Evolutionary conservation across 306 rosid species (phyloP).

Genomic region (Vigna angularis): DNA sequence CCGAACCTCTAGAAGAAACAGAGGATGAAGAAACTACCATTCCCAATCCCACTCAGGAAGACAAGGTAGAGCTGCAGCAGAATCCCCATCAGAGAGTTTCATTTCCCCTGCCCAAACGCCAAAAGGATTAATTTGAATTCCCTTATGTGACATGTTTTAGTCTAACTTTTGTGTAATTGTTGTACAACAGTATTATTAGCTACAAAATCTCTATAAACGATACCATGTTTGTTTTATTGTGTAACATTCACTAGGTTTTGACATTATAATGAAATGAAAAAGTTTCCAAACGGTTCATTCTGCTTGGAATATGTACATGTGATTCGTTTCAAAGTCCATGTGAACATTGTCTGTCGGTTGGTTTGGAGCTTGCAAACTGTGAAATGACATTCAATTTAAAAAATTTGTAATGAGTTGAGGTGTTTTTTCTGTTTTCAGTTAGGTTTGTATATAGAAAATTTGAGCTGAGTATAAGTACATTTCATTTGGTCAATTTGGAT

Average conservation of each 20-base stretch:
- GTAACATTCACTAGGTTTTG: neutral
- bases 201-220: conserved; percentile 6
- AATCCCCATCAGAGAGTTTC: conserved; percentile 77
- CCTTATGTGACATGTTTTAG: neutral
- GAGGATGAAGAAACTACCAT: conserved; percentile 70
- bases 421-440: neutral
- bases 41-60: conserved; percentile 67
- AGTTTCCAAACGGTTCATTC: neutral
- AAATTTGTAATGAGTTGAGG: neutral
- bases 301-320: neutral
- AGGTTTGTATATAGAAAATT: neutral
- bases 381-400: neutral
- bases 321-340: neutral
- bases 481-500: neutral
- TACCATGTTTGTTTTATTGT: conserved; percentile 2
- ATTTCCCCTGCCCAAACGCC: conserved; percentile 74
- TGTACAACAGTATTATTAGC: conserved; percentile 1
- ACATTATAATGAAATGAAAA: conserved; percentile 3
- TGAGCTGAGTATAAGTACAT: neutral
- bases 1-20: conserved; percentile 71
- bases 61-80: conserved; percentile 58
- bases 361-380: neutral
- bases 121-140: conserved; percentile 40
- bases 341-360: neutral
- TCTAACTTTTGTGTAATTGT: conserved; percentile 10